Conservation (phyloP, 257 asterid species). For the Thymus quinquecostatus region DNA sequence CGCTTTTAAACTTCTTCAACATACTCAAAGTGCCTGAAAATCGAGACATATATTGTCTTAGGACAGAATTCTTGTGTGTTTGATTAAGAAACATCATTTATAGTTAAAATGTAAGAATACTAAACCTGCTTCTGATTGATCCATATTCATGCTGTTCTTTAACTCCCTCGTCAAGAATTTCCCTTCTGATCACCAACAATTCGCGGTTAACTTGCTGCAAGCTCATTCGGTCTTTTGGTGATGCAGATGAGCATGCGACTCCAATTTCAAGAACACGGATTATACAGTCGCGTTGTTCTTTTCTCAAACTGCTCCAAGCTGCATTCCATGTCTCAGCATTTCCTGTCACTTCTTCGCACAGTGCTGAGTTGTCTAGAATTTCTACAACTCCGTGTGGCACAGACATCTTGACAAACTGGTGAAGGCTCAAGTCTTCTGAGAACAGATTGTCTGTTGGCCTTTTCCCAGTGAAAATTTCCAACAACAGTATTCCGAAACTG, state of each 20-base stretch:
- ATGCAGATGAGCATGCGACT: slow-evolving; percentile 40
- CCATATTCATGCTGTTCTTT: slow-evolving; percentile 15
- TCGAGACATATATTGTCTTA: too few relatives aligned
- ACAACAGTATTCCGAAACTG: slow-evolving; percentile 55
- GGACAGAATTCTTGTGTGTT: too few relatives aligned
- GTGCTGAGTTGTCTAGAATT: slow-evolving; percentile 38
- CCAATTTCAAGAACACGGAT: slow-evolving; percentile 37
- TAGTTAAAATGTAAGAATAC: not conserved
- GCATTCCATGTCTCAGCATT: slow-evolving; percentile 35
- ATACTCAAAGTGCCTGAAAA: too few relatives aligned
- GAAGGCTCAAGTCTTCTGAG: slow-evolving; percentile 44
- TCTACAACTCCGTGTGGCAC: slow-evolving; percentile 31
- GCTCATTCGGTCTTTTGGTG: slow-evolving; percentile 39
- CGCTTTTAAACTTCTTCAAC: too few relatives aligned
- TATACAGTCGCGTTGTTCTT: slow-evolving; percentile 29
- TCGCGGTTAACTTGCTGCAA: slow-evolving; percentile 36
- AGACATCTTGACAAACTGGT: slow-evolving; percentile 40
- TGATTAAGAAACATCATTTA: not conserved
- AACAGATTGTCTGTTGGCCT: slow-evolving; percentile 46
- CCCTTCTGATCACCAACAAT: slow-evolving; percentile 27
- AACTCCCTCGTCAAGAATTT: not conserved
- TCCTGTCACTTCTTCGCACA: slow-evolving; percentile 36
- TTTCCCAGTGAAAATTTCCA: slow-evolving; percentile 52
- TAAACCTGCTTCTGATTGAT: slow-evolving; percentile 20
- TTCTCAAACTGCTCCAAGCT: slow-evolving; percentile 30